Base-by-base conservation (phyloP, 2,329 filamentous ascomycete genomes). In the Aspergillus sergii region DNA sequence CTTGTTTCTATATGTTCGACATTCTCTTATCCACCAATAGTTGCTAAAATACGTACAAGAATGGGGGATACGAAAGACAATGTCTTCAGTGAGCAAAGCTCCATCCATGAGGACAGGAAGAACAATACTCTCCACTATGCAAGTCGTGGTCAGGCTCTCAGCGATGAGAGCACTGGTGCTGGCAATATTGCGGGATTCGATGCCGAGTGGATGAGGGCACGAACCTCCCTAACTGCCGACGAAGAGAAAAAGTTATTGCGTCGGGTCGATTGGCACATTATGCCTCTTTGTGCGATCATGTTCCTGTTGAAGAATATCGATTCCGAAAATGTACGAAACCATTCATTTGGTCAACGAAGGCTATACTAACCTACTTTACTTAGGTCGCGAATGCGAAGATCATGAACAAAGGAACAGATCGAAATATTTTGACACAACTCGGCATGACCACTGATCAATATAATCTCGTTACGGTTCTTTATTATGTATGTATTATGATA, bases 201-300 rank as follows among this genome's bases (percentile, higher is more conserved):
- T 56, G 68, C 73, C 0, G 69, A 72, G 7, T 64, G 67, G n/a
- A 78, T 77, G 74, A 63, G 68, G 34, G 75, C 67, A 3, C 69
- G 75, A 51, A 70, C 71, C 16, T 58, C 74, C 9, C 64, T 81
- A 12, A 80, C 73, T 4, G 73, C 74, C 0, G 78, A 76, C 5
- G 81, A 83, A 62, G 81, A 83, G 64, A 82, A 78, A 65, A 81
- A 74, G 61, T 67, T 83, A 12, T 71, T 83, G 51, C 73, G 79
- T 16, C 73, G 76, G 12, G 77, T 82, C 26, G 80, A 83, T 64
- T 79, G 74, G 78, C 78, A 76, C 46, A 69, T 82, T 1, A 80
- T 82, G 76, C 75, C 78, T 0, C 65, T 81, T 32, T 79, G 76
- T 41, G 70, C 75, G 30, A 59, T 78, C 16, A 70, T 77, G 54